These are phyloP conservation scores for Pythium volutum DNA, from an alignment of 352 stramenopile species.

Conservation along the genomic window DNA sequence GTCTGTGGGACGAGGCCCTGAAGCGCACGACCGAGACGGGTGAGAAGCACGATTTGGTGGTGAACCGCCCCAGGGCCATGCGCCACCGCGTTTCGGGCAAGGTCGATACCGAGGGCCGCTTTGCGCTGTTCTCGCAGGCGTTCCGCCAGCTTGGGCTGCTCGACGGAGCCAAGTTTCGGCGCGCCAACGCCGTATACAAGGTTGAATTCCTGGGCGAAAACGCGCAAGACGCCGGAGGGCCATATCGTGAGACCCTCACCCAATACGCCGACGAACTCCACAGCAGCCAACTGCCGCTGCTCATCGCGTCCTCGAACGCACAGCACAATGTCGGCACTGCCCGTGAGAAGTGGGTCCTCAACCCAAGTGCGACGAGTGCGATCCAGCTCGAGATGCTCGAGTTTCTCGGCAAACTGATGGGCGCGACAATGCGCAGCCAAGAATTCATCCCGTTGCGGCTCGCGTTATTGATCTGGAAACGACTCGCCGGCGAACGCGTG, in stretches of 20 bases:
- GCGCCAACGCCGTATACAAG: too few species aligned
- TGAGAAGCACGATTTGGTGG: too few species aligned
- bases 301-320: slow-evolving; percentile 87
- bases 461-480: slow-evolving; percentile 88
- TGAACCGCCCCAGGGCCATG: too few species aligned
- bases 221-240: slow-evolving; percentile 81
- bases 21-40: too few species aligned
- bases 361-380: slow-evolving; percentile 55
- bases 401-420: slow-evolving; percentile 93
- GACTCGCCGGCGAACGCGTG: slow-evolving; percentile 70
- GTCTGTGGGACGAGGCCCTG: too few species aligned
- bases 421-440: slow-evolving; percentile 80
- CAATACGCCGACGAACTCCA: slow-evolving; percentile 85
- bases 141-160: too few species aligned
- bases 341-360: slow-evolving; percentile 89
- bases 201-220: too few species aligned
- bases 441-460: slow-evolving; percentile 88
- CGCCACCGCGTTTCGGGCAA: too few species aligned
- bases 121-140: too few species aligned
- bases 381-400: slow-evolving; percentile 81
- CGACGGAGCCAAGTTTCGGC: too few species aligned
- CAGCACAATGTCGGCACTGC: slow-evolving; percentile 86
- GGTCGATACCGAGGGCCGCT: too few species aligned
- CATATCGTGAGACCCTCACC: slow-evolving; percentile 83
- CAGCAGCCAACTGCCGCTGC: slow-evolving; percentile 79